A percentile compares a stretch with the other conserved stretches of the same genome.
These are phyloP conservation scores for Haberlea rhodopensis DNA, from an alignment of 257 asterid genomes.

Conservation along the genomic window DNA sequence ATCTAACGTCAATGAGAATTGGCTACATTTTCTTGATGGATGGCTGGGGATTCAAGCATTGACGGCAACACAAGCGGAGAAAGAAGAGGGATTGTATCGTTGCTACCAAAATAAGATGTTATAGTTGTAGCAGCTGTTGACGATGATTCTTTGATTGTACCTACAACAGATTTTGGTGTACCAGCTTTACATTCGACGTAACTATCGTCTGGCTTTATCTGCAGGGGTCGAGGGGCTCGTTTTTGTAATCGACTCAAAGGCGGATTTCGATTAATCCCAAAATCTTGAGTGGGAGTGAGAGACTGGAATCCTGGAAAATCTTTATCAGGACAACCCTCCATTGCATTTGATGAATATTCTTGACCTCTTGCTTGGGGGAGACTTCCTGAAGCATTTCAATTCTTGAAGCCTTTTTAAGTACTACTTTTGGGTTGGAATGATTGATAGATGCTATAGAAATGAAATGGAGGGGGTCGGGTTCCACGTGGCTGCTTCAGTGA, in stretches of 20 bases:
- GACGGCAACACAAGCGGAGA: slow-evolving; percentile 58
- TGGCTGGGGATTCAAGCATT: slow-evolving; percentile 37
- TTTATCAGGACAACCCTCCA: slow-evolving; percentile 34
- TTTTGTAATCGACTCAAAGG: slow-evolving; percentile 32
- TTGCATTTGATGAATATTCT: slow-evolving; percentile 22
- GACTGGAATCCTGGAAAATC: slow-evolving; percentile 37
- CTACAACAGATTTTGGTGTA: slow-evolving; percentile 13
- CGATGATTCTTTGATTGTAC: slow-evolving; percentile 18
- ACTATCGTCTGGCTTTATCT: slow-evolving; percentile 22
- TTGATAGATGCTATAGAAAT: too few relatives aligned
- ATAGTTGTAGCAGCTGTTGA: slow-evolving; percentile 12
- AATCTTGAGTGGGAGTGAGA: slow-evolving; percentile 15
- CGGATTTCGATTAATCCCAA: slow-evolving; percentile 6
- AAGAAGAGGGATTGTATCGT: slow-evolving; percentile 60
- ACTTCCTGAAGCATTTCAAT: background rate
- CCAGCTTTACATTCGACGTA: slow-evolving; percentile 20
- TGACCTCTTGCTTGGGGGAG: slow-evolving; percentile 8
- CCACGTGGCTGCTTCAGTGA: too few relatives aligned
- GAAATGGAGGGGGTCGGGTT: too few relatives aligned
- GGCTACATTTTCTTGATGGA: slow-evolving; percentile 27
- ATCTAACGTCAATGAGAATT: slow-evolving; percentile 21
- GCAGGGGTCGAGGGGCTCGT: slow-evolving; percentile 34
- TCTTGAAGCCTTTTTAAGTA: slow-evolving; percentile 2
- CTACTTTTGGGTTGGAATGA: background rate
- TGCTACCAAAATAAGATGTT: slow-evolving; percentile 31